phyloP scores from a whole-genome alignment of 352 stramenopile species.

The Globisporangium yorkense region DNA sequence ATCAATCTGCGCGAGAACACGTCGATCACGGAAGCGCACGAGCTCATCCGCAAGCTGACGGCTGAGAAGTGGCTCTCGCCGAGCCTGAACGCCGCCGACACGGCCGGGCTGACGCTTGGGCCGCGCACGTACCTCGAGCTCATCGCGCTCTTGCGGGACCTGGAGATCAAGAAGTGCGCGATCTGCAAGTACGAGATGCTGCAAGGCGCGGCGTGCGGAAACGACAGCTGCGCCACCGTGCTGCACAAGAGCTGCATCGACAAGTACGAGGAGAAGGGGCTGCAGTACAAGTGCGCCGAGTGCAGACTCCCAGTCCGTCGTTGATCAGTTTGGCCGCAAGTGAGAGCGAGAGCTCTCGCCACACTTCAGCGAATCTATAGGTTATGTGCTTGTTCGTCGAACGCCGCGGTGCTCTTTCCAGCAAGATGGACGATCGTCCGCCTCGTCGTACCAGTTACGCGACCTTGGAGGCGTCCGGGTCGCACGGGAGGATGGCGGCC shows the following conservation, averaged over 20 bases:
- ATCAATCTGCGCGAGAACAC: slow-evolving; percentile 71
- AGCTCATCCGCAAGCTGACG: slow-evolving; percentile 57
- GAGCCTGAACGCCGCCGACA: slow-evolving; percentile 31
- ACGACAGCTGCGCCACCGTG: slow-evolving; percentile 28
- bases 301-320: slow-evolving; percentile 39
- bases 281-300: slow-evolving; percentile 48
- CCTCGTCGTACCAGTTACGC: background rate
- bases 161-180: slow-evolving; percentile 71
- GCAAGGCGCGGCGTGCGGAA: slow-evolving; percentile 42
- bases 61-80: slow-evolving; percentile 65
- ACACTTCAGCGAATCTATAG: background rate
- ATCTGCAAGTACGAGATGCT: slow-evolving; percentile 78
- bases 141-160: slow-evolving; percentile 60
- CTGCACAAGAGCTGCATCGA: slow-evolving; percentile 54
- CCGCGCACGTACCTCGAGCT: slow-evolving; percentile 70
- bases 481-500: slow-evolving; percentile 69
- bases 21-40: slow-evolving; percentile 55
- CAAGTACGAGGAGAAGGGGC: slow-evolving; percentile 53
- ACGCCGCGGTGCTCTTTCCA: background rate
- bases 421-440: background rate
- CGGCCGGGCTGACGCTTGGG: slow-evolving; percentile 46
- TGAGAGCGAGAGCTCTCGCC: background rate
- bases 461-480: slow-evolving; percentile 28
- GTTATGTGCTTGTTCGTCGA: background rate
- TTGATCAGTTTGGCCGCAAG: background rate